Conservation (phyloP, 257 asterid genomes). For the Henckelia pumila region DNA sequence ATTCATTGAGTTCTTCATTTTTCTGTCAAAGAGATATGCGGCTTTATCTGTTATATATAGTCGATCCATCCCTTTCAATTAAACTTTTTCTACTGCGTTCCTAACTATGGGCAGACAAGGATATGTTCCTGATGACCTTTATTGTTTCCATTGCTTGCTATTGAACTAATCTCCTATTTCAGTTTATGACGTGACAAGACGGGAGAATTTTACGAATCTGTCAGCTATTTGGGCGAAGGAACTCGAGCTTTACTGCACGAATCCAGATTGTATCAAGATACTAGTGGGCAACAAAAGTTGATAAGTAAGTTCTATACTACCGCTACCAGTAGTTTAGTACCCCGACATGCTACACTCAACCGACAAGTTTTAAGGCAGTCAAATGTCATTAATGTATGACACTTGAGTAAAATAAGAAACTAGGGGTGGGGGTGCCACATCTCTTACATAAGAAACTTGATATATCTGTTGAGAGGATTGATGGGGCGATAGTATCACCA, state of each 20-base stretch:
- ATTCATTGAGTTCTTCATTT: background rate
- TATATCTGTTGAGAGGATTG: too few relatives aligned
- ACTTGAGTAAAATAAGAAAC: background rate
- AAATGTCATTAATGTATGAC: too few relatives aligned
- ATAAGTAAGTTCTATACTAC: slow-evolving; percentile 51
- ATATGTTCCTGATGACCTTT: background rate
- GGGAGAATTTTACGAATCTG: slow-evolving; percentile 71
- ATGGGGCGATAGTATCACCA: too few relatives aligned
- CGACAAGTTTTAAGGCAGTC: too few relatives aligned
- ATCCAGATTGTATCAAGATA: slow-evolving; percentile 73
- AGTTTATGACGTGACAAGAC: slow-evolving; percentile 86
- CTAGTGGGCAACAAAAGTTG: slow-evolving; percentile 88
- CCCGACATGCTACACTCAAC: background rate
- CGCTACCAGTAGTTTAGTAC: background rate
- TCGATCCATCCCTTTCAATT: background rate
- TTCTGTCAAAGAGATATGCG: background rate
- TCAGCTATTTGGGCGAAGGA: slow-evolving; percentile 68
- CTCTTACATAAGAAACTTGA: too few relatives aligned
- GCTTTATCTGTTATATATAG: background rate
- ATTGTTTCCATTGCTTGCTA: background rate
- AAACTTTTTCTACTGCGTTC: background rate
- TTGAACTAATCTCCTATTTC: too few relatives aligned
- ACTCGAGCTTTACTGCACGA: slow-evolving; percentile 62
- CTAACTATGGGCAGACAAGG: background rate
- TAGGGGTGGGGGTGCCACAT: background rate